Percentiles rank a stretch among this genome's conserved stretches.
Conservation (phyloP, 2,329 filamentous ascomycete genomes). For the Microdochium bolleyi region DNA sequence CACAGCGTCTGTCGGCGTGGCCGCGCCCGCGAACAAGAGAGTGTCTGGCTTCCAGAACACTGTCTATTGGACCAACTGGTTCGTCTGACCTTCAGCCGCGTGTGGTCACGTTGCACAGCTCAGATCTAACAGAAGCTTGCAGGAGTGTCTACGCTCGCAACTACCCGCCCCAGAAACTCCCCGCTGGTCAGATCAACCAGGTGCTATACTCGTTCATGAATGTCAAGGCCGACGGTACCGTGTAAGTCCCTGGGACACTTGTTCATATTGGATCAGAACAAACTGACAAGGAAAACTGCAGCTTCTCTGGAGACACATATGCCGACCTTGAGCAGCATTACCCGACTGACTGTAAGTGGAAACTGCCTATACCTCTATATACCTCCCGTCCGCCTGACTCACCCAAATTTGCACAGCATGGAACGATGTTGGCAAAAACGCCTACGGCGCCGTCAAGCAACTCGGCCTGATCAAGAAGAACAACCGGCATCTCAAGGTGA, state of each 20-base stretch:
- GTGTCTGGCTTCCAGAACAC: conserved; percentile 30
- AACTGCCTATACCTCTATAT: neutral
- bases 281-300: conserved; percentile 9
- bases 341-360: conserved; percentile 49
- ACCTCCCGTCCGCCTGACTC: neutral
- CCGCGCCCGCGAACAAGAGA: conserved; percentile 7
- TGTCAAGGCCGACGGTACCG: conserved; percentile 60
- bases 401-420: conserved; percentile 29
- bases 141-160: conserved; percentile 69
- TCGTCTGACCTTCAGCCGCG: conserved; percentile 3
- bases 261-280: conserved; percentile 7
- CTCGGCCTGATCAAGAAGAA: conserved; percentile 69
- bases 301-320: conserved; percentile 58
- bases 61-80: conserved; percentile 44
- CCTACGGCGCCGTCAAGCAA: conserved; percentile 77
- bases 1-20: neutral
- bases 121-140: neutral
- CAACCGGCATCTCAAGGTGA: conserved; percentile 68
- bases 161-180: conserved; percentile 64
- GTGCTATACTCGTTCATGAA: conserved; percentile 80
- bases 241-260: conserved; percentile 34
- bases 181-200: conserved; percentile 63
- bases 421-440: conserved; percentile 60
- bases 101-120: neutral
- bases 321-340: conserved; percentile 70